Conservation (phyloP, 495 filamentous ascomycete genomes). For the Penicillium cosmopolitanum region DNA sequence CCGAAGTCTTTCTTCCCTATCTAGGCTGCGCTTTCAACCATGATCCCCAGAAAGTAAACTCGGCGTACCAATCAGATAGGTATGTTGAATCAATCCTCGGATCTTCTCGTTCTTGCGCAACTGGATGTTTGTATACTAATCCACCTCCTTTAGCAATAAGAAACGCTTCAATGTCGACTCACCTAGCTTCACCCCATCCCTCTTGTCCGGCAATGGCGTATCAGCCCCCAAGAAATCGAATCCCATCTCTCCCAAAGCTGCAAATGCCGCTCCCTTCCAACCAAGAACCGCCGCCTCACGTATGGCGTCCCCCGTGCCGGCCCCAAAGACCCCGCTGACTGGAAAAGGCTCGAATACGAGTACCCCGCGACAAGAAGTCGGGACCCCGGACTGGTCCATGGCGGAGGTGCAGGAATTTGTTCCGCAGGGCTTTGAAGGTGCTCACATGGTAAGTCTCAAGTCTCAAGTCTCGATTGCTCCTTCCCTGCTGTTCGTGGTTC, state of each 20-base stretch:
- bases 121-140: slow-evolving; percentile 2
- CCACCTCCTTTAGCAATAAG: slow-evolving; percentile 51
- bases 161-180: slow-evolving; percentile 94
- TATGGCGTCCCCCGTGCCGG: slow-evolving; percentile 28
- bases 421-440: slow-evolving; percentile 71
- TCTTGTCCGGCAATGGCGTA: slow-evolving; percentile 54
- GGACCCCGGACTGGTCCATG: slow-evolving; percentile 57
- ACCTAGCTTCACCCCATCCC: slow-evolving; percentile 85
- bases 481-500: slow-evolving; percentile 4
- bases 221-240: slow-evolving; percentile 60
- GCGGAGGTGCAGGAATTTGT: slow-evolving; percentile 77
- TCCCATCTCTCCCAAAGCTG: slow-evolving; percentile 82
- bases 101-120: neutral
- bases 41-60: slow-evolving; percentile 65
- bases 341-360: slow-evolving; percentile 46
- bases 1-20: slow-evolving; percentile 23
- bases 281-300: slow-evolving; percentile 58
- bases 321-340: slow-evolving; percentile 31
- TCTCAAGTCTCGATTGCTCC: slow-evolving; percentile 37
- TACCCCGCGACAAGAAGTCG: slow-evolving; percentile 52
- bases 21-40: slow-evolving; percentile 88
- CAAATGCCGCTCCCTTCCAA: slow-evolving; percentile 89
- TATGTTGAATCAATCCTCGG: slow-evolving; percentile 26
- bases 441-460: slow-evolving; percentile 63
- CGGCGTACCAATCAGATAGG: slow-evolving; percentile 60